Evolutionary conservation across 2,329 filamentous ascomycete species (phyloP), one percentile per base, ranked within the genome.

Genomic region (Penicillium sp.): DNA sequence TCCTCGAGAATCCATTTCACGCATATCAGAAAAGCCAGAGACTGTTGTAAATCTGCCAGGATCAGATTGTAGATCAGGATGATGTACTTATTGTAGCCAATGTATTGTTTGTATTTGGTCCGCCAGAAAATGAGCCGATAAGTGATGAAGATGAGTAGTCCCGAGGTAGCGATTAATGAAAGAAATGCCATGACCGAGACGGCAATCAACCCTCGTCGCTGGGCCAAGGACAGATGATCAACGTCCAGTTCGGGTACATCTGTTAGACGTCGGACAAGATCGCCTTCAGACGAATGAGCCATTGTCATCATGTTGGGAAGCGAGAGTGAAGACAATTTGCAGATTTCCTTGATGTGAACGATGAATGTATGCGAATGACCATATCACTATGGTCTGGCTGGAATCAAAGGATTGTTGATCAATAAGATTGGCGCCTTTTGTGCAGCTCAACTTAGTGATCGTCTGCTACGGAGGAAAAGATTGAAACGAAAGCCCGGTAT

Each of bases 11-110:
- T 60, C 69, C 70, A 76, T 44, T 71, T 63, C 27, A 71, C 48
- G 22, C 68, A 71, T 35, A 75, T 62, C 3, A 70, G 51, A 44
- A 75, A 75, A 0, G 69, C 70, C 13, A 73, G 55, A 0, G 71
- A 66, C 52, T 74, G 72, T 46, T 70, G 69, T n/a, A 75, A 61
- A 59, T 75, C 72, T 4, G 72, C 72, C 27, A 76, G 44, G 2
- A 75, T 57, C 10, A 76, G 62, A 39, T 75, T 74, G 55, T 71
- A 74, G 34, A 75, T 74, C 15, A 75, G 64, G 26, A 75, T 55
- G n/a, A 75, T 60, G 37, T 72, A 74, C 56, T 75, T 72, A 46
- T 75, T 75, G 55, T 73, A 70, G 42, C 71, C 70, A 36, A 74
- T 71, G 41, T 71, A 71, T 44, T 68, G 60, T 26, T 62, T 54